phyloP scores from a whole-genome alignment of 106 monocot species.

The Phalaenopsis equestris region DNA sequence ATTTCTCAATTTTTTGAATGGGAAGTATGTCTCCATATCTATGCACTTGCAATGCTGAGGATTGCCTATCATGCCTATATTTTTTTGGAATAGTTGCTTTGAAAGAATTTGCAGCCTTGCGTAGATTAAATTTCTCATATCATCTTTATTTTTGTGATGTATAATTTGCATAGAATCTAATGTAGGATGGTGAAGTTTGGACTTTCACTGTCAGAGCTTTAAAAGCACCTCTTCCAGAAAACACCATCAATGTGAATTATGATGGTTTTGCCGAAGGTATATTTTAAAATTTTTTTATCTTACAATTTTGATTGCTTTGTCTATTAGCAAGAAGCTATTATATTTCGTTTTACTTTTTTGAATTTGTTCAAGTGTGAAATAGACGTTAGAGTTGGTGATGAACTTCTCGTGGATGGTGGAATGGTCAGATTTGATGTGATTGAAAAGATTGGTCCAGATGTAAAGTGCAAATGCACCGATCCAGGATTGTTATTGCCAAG shows the following conservation, averaged over 20 bases:
- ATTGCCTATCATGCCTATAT: background rate
- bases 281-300: background rate
- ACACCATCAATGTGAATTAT: slow-evolving; percentile 82
- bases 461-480: slow-evolving; percentile 81
- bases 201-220: slow-evolving; percentile 87
- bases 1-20: background rate
- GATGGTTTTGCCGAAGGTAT: slow-evolving; percentile 98
- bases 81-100: background rate
- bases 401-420: slow-evolving; percentile 97
- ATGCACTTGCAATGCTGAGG: background rate
- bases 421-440: slow-evolving; percentile 98
- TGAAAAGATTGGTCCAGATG: slow-evolving; percentile 96
- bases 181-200: slow-evolving; percentile 98
- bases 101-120: background rate
- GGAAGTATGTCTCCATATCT: background rate
- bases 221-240: slow-evolving; percentile 70
- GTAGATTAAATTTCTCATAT: background rate
- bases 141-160: background rate
- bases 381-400: slow-evolving; percentile 96
- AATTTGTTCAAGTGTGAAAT: slow-evolving; percentile 11
- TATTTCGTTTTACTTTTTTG: background rate
- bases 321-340: background rate
- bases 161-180: background rate
- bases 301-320: background rate
- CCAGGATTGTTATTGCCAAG: slow-evolving; percentile 56